A percentile compares a stretch with the other conserved stretches of the same genome.
These are phyloP conservation scores for Cryptomeria japonica DNA, from an alignment of 75 land plant genomes.

Conservation along the genomic window DNA sequence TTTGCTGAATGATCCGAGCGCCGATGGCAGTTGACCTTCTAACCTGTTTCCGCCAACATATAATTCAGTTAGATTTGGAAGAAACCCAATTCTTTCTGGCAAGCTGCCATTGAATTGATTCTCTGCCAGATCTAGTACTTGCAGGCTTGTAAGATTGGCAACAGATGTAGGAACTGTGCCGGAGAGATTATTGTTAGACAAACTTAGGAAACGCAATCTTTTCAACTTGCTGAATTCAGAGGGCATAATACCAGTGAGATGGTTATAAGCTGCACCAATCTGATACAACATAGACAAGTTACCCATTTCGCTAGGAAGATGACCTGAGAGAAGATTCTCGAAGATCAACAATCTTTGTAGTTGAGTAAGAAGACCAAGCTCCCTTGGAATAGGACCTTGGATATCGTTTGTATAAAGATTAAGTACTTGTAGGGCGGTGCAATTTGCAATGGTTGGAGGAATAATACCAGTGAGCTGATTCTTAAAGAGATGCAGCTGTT, in stretches of 20 bases:
- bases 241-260: constrained; percentile 29
- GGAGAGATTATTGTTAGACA: constrained; percentile 22
- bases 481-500: constrained; percentile 28
- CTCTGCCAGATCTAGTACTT: constrained; percentile 27
- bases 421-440: neutral
- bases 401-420: neutral
- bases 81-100: constrained; percentile 36
- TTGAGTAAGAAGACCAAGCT: neutral
- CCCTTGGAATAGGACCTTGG: neutral
- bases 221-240: constrained; percentile 19
- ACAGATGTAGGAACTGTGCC: constrained; percentile 26
- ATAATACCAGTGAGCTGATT: constrained; percentile 58
- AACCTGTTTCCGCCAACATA: constrained; percentile 35
- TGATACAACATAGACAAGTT: constrained; percentile 15
- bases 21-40: neutral
- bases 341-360: neutral
- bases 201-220: neutral
- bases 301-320: neutral
- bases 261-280: constrained; percentile 48
- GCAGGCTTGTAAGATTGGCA: constrained; percentile 44
- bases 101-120: constrained; percentile 67
- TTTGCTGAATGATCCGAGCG: neutral
- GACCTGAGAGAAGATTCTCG: neutral
- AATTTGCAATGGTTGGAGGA: constrained; percentile 47
- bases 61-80: constrained; percentile 27